phyloP scores from a whole-genome alignment of 2,329 filamentous ascomycete species.

The Stenocarpella maydis region DNA sequence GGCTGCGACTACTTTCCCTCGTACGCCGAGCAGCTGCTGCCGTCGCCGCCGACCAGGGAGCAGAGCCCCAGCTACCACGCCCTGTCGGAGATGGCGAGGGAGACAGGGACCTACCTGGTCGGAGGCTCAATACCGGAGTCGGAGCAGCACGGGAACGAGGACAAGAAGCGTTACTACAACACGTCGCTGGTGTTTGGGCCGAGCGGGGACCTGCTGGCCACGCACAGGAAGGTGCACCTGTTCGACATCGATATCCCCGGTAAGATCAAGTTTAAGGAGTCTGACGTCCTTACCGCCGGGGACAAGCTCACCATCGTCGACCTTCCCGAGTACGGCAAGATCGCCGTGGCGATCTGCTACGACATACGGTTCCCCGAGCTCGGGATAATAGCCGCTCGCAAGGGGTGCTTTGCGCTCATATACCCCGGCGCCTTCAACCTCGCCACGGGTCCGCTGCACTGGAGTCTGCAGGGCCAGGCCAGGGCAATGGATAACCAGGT shows the following conservation, averaged over 20 bases:
- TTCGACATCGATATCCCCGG: slow-evolving; percentile 99
- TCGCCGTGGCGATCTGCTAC: slow-evolving; percentile 95
- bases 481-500: slow-evolving; percentile 93
- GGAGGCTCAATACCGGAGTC: slow-evolving; percentile 94
- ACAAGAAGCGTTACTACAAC: slow-evolving; percentile 81
- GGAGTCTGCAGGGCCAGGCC: slow-evolving; percentile 82
- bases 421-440: slow-evolving; percentile 98
- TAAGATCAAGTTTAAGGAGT: slow-evolving; percentile 90
- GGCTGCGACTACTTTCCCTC: slow-evolving; percentile 88
- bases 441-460: slow-evolving; percentile 91
- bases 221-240: slow-evolving; percentile 92
- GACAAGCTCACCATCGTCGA: slow-evolving; percentile 87
- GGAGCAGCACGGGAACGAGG: slow-evolving; percentile 47
- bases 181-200: slow-evolving; percentile 87
- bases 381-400: slow-evolving; percentile 85
- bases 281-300: slow-evolving; percentile 85
- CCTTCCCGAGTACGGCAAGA: slow-evolving; percentile 85
- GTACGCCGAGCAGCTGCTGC: slow-evolving; percentile 88
- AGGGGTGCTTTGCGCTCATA: slow-evolving; percentile 85
- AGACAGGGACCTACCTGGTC: slow-evolving; percentile 81
- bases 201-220: slow-evolving; percentile 79
- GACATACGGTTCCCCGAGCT: slow-evolving; percentile 96
- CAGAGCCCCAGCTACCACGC: slow-evolving; percentile 87
- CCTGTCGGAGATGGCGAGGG: slow-evolving; percentile 79
- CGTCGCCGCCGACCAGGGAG: slow-evolving; percentile 73